Evolutionary conservation across 768 basidiomycete species (phyloP).

Genomic region (Cystofilobasidium macerans): DNA sequence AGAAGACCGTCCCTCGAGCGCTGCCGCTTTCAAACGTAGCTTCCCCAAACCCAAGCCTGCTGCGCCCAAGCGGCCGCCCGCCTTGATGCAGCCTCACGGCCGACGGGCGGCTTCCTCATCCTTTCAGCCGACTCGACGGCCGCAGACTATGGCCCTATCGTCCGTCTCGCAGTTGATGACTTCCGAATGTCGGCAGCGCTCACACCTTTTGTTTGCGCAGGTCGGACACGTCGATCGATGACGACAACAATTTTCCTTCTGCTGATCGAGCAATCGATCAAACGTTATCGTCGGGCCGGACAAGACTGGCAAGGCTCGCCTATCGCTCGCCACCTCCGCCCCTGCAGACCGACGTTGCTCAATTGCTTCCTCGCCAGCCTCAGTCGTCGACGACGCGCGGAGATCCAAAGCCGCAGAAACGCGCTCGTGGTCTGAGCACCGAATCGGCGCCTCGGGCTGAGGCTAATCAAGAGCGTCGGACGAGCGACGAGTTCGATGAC

Average conservation of each 20-base stretch:
- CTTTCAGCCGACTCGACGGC: no score
- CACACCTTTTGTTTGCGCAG: no score
- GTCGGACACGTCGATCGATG: no score
- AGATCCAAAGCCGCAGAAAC: no score
- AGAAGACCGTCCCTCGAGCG: not conserved
- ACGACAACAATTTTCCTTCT: not conserved
- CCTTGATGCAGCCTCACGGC: no score
- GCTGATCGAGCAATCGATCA: not conserved
- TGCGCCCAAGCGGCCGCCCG: no score
- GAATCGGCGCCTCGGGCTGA: not conserved
- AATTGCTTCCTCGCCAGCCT: no score
- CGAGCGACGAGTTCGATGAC: not conserved
- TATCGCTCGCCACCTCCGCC: not conserved
- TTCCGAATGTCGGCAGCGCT: no score
- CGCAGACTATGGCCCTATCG: no score
- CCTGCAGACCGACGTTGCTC: not conserved
- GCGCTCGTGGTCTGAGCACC: not conserved
- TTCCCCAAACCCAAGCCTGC: not conserved
- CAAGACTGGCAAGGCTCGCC: constrained; percentile 1
- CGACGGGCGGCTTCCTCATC: no score
- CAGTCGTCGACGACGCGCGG: not conserved
- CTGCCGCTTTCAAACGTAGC: not conserved
- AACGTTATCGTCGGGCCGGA: not conserved
- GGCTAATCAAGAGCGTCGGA: not conserved
- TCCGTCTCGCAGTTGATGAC: no score